Evolutionary conservation across 148 eudicot species (phyloP).

Genomic region (Diospyros kaki): DNA sequence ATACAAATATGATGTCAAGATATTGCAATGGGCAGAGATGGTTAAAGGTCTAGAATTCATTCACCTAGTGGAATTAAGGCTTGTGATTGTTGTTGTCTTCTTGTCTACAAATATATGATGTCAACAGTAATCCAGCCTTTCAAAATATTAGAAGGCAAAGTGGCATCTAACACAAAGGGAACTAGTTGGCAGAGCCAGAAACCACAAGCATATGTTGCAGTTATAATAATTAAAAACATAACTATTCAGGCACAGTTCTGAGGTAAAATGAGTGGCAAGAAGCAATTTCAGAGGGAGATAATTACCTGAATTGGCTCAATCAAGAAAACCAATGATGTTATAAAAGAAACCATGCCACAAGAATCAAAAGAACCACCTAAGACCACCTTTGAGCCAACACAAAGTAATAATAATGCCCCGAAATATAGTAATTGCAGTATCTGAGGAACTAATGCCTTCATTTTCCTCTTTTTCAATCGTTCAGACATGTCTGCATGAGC

Average conservation of each 20-base stretch:
- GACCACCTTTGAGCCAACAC: slow-evolving; percentile 55
- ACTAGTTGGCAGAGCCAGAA: background rate
- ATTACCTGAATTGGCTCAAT: slow-evolving; percentile 92
- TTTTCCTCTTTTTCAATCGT: slow-evolving; percentile 62
- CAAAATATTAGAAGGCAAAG: background rate
- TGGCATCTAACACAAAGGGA: background rate
- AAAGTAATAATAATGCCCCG: slow-evolving; percentile 54
- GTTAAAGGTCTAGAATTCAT: too few relatives aligned
- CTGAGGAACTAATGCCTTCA: slow-evolving; percentile 91
- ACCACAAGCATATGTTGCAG: background rate
- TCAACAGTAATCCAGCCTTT: background rate
- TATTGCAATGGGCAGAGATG: too few relatives aligned
- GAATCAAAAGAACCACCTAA: slow-evolving; percentile 56
- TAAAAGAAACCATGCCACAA: slow-evolving; percentile 59
- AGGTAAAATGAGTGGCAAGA: background rate
- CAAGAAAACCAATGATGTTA: slow-evolving; percentile 79
- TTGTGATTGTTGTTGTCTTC: too few relatives aligned
- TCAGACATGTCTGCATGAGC: slow-evolving; percentile 58
- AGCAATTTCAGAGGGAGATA: slow-evolving; percentile 1
- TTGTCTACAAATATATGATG: background rate
- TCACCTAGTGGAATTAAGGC: too few relatives aligned
- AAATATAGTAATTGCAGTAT: slow-evolving; percentile 70
- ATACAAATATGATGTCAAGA: too few relatives aligned
- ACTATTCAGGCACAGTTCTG: background rate
- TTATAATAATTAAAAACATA: background rate